These are phyloP conservation scores for Botryotinia globosa DNA, from an alignment of 2,329 filamentous ascomycete species.

Conservation along the genomic window DNA sequence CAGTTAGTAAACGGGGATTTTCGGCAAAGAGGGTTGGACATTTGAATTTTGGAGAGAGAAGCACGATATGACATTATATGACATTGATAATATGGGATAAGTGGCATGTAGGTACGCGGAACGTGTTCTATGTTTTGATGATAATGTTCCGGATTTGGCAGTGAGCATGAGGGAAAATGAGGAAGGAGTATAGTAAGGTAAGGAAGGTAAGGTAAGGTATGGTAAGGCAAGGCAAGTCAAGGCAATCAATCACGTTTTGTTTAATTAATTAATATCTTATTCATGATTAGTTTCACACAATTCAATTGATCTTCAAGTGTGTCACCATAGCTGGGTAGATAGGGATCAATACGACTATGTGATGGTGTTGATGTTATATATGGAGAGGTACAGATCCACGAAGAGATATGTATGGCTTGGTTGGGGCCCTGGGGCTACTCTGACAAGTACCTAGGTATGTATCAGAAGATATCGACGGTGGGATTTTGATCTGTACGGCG, in stretches of 20 bases:
- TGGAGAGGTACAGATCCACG: not conserved
- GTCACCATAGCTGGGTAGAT: slow-evolving; percentile 3
- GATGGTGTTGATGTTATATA: not conserved
- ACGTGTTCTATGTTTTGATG: slow-evolving; percentile 11
- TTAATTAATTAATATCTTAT: not conserved
- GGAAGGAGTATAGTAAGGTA: no score
- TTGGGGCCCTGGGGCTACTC: not conserved
- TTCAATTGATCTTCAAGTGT: not conserved
- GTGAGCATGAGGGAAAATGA: not conserved
- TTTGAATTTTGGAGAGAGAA: not conserved
- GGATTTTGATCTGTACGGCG: not conserved
- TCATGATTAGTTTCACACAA: not conserved
- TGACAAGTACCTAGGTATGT: not conserved
- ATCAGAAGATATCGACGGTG: not conserved
- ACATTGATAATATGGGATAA: no score
- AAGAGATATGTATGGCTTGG: not conserved
- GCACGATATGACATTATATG: no score
- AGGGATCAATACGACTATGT: not conserved
- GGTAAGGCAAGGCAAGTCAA: not conserved
- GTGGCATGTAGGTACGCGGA: slow-evolving; percentile 9
- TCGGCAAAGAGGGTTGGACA: not conserved
- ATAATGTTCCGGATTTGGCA: slow-evolving; percentile 13
- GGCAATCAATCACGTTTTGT: not conserved
- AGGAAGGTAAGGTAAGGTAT: no score
- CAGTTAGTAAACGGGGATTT: not conserved